Evolutionary conservation across 2,329 filamentous ascomycete species (phyloP).

Genomic region (Paracamarosporium sp.): DNA sequence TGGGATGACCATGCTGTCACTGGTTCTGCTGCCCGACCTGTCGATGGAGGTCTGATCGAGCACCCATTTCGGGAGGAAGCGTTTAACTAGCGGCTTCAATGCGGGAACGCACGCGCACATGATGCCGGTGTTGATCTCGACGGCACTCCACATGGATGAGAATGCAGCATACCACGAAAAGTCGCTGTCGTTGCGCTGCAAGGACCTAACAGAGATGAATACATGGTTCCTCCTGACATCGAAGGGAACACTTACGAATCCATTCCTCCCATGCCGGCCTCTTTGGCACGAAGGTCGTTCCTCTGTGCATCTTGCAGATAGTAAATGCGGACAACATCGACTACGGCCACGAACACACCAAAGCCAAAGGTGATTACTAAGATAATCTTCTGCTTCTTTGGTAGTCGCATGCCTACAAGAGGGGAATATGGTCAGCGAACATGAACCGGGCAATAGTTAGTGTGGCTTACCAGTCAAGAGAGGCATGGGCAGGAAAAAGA

Average conservation of each 20-base stretch:
- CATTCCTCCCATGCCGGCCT: background rate
- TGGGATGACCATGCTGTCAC: conserved; percentile 35
- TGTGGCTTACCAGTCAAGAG: conserved; percentile 60
- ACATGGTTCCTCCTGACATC: conserved; percentile 25
- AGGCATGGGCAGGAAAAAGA: conserved; percentile 86
- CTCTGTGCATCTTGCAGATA: conserved; percentile 78
- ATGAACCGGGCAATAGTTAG: background rate
- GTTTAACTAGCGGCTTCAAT: conserved; percentile 81
- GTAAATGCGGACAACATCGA: conserved; percentile 88
- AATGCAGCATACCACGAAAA: conserved; percentile 77
- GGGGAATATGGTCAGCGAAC: background rate
- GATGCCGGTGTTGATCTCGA: conserved; percentile 91
- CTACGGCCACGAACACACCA: conserved; percentile 84
- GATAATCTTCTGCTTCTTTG: conserved; percentile 85
- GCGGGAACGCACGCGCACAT: conserved; percentile 92
- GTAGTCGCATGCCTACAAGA: conserved; percentile 80
- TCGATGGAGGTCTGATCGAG: conserved; percentile 52
- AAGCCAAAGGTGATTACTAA: conserved; percentile 85
- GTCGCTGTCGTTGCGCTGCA: conserved; percentile 54
- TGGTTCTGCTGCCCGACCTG: conserved; percentile 32
- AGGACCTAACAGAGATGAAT: conserved; percentile 14
- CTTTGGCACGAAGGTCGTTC: conserved; percentile 49
- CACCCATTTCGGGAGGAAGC: conserved; percentile 64
- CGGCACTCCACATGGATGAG: conserved; percentile 91
- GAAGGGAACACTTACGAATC: conserved; percentile 16